Conservation (phyloP, 2,329 filamentous ascomycete species). For the Conoideocrella luteorostrata region DNA sequence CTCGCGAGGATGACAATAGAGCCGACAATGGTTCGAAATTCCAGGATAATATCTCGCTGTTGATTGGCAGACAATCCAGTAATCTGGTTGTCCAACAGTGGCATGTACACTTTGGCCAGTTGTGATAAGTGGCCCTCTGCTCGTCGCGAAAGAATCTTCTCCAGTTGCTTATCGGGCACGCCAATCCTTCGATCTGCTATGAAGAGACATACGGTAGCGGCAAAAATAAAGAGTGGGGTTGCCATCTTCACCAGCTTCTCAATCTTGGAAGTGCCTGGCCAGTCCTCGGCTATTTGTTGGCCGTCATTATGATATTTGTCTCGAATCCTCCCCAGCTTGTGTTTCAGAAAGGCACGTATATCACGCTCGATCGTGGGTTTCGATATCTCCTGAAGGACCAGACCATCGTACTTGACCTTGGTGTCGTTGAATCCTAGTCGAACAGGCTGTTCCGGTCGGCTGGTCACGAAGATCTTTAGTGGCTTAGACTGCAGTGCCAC, state of each 20-base stretch:
- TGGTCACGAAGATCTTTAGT: conserved; percentile 33
- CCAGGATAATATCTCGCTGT: conserved; percentile 7
- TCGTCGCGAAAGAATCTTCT: conserved; percentile 14
- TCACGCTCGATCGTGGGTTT: conserved; percentile 26
- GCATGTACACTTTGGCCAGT: conserved; percentile 11
- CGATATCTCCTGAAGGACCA: conserved; percentile 31
- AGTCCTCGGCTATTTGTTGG: conserved; percentile 15
- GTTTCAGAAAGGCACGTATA: conserved; percentile 21
- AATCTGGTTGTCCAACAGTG: conserved; percentile 7
- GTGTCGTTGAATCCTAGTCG: conserved; percentile 23
- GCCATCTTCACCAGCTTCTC: conserved; percentile 21
- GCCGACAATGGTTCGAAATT: conserved; percentile 20
- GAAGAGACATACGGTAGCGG: conserved; percentile 24
- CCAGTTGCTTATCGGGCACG: conserved; percentile 12
- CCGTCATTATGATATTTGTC: conserved; percentile 14
- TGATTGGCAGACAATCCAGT: neutral
- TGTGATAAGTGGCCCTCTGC: conserved; percentile 2
- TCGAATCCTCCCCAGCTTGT: conserved; percentile 24
- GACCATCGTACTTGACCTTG: conserved; percentile 12
- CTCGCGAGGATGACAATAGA: conserved; percentile 20
- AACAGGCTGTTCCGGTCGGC: conserved; percentile 31
- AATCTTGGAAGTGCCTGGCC: conserved; percentile 18
- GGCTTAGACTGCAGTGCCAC: neutral
- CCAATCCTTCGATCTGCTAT: conserved; percentile 16
- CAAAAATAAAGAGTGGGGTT: conserved; percentile 29